Evolutionary conservation across 2,329 filamentous ascomycete genomes (phyloP), one percentile per base, ranked within the genome.

Genomic region (Calonectria pauciramosa): DNA sequence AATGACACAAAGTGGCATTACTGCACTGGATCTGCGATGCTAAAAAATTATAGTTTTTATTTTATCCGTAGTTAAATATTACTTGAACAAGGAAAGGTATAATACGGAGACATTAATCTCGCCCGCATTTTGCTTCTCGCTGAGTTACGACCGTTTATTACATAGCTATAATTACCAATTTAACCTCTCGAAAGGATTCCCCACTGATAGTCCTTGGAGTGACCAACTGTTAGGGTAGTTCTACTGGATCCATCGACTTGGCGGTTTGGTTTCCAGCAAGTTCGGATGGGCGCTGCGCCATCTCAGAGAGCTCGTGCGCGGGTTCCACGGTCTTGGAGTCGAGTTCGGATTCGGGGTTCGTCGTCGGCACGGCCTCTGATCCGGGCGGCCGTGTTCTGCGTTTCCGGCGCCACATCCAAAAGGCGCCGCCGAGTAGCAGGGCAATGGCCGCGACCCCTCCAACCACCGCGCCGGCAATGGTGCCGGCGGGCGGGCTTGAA

Each of bases 341-440:
- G 28, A 52, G 30, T 18, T 60, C 41, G 5, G 30, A 26, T 2
- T 44, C 32, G 1, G 54, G 41, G 6, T 26, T 44, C 6, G 54
- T 44, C 6, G 11, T 51, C 9, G 41, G 14, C n/a, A 32, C 16
- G 10, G 16, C 16, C 26, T 41, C 4, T 5, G 38, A 47, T 44
- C 23, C 59, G 5, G 30, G 16, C 2, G 18, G 54, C 16, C n/a
- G 49, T n/a, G 51, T 28, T n/a, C n/a, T 47, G 26, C 30, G 52
- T 30, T 67, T 71, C 7, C 69, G 60, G 10, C 63, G 60, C 69
- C 69, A 67, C 9, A 71, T 23, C 47, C 63, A 71, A 52, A 49
- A 71, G 9, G 32, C 56, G 18, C 7, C 49, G 4, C 18, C 60
- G 4, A 59, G 4, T 1, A 71, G 4, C 1, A 71, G 18, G 28